Percentiles rank a stretch among this genome's conserved stretches.
Conservation (phyloP, 2,329 filamentous ascomycete genomes). For the Aspergillus cejpii region DNA sequence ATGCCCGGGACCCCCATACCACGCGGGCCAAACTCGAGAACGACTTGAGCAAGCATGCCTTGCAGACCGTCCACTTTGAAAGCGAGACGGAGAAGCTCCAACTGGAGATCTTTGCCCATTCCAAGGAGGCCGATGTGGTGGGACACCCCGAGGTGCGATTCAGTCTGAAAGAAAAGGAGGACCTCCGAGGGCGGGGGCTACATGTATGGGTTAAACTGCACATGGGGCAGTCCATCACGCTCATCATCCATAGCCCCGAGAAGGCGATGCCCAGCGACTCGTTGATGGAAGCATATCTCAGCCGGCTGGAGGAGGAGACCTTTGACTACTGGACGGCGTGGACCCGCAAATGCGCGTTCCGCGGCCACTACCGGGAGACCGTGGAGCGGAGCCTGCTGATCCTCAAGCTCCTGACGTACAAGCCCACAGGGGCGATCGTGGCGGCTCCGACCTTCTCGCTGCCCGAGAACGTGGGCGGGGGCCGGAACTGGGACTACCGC, state of each 20-base stretch:
- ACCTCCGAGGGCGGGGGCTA: conserved; percentile 57
- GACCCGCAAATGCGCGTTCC: conserved; percentile 64
- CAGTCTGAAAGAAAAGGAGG: conserved; percentile 46
- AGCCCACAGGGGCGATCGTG: conserved; percentile 70
- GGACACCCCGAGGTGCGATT: conserved; percentile 50
- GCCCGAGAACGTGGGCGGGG: conserved; percentile 65
- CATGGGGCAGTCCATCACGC: conserved; percentile 63
- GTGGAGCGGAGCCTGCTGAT: conserved; percentile 66
- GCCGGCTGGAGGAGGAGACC: conserved; percentile 61
- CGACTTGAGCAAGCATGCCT: conserved; percentile 35
- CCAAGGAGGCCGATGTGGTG: conserved; percentile 45
- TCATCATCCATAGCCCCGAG: conserved; percentile 60
- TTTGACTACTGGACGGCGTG: conserved; percentile 67
- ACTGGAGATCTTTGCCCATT: conserved; percentile 61
- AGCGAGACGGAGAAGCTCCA: conserved; percentile 56
- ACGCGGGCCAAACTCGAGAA: conserved; percentile 29
- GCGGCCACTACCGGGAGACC: conserved; percentile 65
- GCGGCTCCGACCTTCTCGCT: conserved; percentile 71
- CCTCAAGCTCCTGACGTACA: conserved; percentile 68
- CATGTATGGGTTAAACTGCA: conserved; percentile 53
- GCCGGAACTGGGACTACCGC: conserved; percentile 45
- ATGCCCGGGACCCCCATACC: conserved; percentile 57
- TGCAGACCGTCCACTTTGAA: conserved; percentile 59
- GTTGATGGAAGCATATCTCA: conserved; percentile 54
- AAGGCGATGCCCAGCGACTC: conserved; percentile 51